A percentile compares a stretch with the other conserved stretches of the same genome.
Evolutionary conservation across 1,139 yeast genomes (phyloP).

Genomic region (Blastobotrys apis): DNA sequence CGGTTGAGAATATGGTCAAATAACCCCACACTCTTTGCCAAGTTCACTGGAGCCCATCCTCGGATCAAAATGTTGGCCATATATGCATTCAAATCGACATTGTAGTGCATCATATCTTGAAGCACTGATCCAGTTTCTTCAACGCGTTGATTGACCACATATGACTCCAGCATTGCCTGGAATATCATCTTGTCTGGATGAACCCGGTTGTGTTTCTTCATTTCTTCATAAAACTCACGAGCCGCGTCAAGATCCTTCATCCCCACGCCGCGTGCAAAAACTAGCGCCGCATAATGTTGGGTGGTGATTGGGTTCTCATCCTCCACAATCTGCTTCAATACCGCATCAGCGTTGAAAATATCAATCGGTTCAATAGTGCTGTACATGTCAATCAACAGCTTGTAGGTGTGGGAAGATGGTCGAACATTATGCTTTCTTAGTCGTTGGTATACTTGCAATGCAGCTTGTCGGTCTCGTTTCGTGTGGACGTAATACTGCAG

Average conservation of each 20-base stretch:
- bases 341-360: conserved; percentile 37
- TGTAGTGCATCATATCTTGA: conserved; percentile 35
- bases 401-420: conserved; percentile 40
- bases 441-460: conserved; percentile 32
- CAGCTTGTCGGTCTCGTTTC: conserved; percentile 34
- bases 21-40: conserved; percentile 32
- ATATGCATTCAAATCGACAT: conserved; percentile 35
- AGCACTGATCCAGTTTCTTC: conserved; percentile 33
- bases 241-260: conserved; percentile 35
- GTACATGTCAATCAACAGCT: conserved; percentile 39
- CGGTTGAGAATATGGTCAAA: conserved; percentile 31
- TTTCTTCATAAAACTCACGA: conserved; percentile 32
- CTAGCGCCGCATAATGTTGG: conserved; percentile 40
- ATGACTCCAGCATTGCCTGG: conserved; percentile 40
- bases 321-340: conserved; percentile 32
- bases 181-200: conserved; percentile 38
- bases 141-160: conserved; percentile 34
- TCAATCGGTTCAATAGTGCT: conserved; percentile 34
- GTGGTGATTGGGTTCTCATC: conserved; percentile 31
- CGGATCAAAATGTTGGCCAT: conserved; percentile 38
- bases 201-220: conserved; percentile 30
- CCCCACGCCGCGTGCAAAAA: conserved; percentile 40
- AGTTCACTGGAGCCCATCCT: conserved; percentile 37
- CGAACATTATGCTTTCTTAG: conserved; percentile 29
- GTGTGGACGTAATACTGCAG: conserved; percentile 39